Base-by-base conservation (phyloP, 2,329 filamentous ascomycete genomes). In the Penicillium paneum region DNA sequence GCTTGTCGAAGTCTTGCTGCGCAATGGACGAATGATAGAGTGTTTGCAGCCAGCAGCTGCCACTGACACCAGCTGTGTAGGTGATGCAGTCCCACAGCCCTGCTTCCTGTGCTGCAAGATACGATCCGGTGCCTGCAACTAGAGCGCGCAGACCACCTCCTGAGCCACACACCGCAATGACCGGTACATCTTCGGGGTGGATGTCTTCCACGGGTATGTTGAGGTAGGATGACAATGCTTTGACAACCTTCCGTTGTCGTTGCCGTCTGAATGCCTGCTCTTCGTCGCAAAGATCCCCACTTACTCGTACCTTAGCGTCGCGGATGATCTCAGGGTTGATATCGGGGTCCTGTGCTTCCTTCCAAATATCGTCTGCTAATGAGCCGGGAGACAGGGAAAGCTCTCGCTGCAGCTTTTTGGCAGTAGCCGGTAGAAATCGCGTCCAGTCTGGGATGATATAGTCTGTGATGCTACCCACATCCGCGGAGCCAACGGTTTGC, bases 11-110 rank as follows among this genome's bases (percentile, higher is more conserved):
- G 58, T 83, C 84, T 51, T 86, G 83, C 15, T 81, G 79, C 0
- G 87, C 82, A 53, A 97, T 81, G 0, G 90, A 90, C 0, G 90
- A 93, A 67, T 94, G 86, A 69, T 90, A 96, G 4, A 99, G 79
- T 0, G 89, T 81, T 71, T 97, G 93, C 6, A 97, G 80, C 94
- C 94, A 99, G 72, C 94, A 97, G 60, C 90, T 95, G 0, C 94
- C 94, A 68, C 91, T 97, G 45, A 99, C 94, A 1, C 94, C 94
- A 5, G 93, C 91, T 0, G 91, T 96, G 67, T 99, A 99, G 1
- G 92, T 97, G 11, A 90, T 83, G 69, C 94, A 97, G 73, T 97
- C 92, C 70, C 96, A 95, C 0, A 99, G 78, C 0, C 94, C 94
- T 54, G 89, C 88, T 69, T 97, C 89, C 56, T 91, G 85, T 0